Base-by-base conservation (phyloP, 495 filamentous ascomycete species). In the Penicillium soppii region DNA sequence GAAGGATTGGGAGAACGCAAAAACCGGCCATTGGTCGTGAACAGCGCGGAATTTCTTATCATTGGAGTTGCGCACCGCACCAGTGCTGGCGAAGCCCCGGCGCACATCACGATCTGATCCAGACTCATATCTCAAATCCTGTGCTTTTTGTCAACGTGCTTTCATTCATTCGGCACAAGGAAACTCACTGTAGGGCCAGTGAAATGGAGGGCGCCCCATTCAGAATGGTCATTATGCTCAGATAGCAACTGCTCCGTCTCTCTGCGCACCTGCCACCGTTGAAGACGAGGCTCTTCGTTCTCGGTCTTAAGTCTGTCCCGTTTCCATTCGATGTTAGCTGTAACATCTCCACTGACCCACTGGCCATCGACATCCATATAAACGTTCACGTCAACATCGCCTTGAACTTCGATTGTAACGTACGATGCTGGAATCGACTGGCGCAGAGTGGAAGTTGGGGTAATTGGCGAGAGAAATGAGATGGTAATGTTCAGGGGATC, bases 351-450 rank as follows among this genome's bases (percentile, higher is more conserved):
- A 57, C 85, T 92, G 35, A 88, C 87, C 92, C 91, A 95, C 64
- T 90, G 83, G 2, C 92, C 92, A 61, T 96, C 92, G 22, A 94
- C 55, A 62, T 97, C 92, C 46, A 95, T 74, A 57, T 95, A 96
- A 25, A 97, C 70, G 63, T 87, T 82, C n/a, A 96, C 74, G 56
- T 84, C 80, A 43, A 86, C 81, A 44, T 73, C 75, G 27, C 90
- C 91, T 50, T 83, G 76, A 17, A 89, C 89, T 60, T 86, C 70
- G 27, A 95, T 78, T 7, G 84, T 87, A 35, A 96, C 49, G 62
- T 97, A 97, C 32, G 86, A 86, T 12, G 91, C 92, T 22, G 92
- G 92, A 32, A 97, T 85, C 22, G 89, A 86, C 76, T 97, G 92
- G 58, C 91, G 83, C 53, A 96, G 72, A 44, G 91, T 96, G 47